These are phyloP conservation scores for Fusarium sp. DNA, from an alignment of 2,329 filamentous ascomycete genomes.

Conservation along the genomic window DNA sequence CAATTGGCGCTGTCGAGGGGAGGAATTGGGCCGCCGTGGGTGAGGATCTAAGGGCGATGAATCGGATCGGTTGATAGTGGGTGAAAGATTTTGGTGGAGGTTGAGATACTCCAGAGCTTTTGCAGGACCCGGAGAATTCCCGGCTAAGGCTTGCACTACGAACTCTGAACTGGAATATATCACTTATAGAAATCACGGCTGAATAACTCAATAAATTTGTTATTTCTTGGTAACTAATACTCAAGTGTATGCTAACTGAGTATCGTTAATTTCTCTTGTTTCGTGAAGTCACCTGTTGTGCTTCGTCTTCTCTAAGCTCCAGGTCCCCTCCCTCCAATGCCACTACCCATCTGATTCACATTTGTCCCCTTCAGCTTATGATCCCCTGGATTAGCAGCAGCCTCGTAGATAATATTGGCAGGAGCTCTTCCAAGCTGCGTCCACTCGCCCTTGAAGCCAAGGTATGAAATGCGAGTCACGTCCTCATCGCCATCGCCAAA, in stretches of 20 bases:
- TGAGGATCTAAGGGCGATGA: conserved; percentile 15
- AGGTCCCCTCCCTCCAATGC: conserved; percentile 61
- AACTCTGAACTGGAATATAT: conserved; percentile 19
- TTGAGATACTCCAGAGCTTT: conserved; percentile 35
- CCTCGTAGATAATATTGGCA: conserved; percentile 90
- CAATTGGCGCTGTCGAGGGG: conserved; percentile 20
- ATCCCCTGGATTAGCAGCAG: conserved; percentile 90
- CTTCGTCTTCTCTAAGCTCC: conserved; percentile 46
- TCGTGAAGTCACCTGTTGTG: not conserved
- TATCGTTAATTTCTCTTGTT: not conserved
- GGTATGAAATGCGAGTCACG: conserved; percentile 80
- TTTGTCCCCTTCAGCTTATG: conserved; percentile 75
- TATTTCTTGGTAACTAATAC: not conserved
- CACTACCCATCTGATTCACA: conserved; percentile 67
- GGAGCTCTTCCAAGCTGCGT: conserved; percentile 81
- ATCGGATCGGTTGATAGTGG: conserved; percentile 28
- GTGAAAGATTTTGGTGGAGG: conserved; percentile 44
- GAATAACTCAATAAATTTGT: not conserved
- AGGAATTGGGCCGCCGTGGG: conserved; percentile 35
- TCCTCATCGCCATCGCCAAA: conserved; percentile 85
- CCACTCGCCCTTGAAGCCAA: conserved; percentile 96
- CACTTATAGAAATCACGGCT: not conserved
- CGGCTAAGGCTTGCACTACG: conserved; percentile 21
- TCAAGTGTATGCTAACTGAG: not conserved
- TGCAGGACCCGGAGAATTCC: conserved; percentile 43